These are phyloP conservation scores for Blastocystis sp. DNA, from an alignment of 352 stramenopile species.

Conservation along the genomic window DNA sequence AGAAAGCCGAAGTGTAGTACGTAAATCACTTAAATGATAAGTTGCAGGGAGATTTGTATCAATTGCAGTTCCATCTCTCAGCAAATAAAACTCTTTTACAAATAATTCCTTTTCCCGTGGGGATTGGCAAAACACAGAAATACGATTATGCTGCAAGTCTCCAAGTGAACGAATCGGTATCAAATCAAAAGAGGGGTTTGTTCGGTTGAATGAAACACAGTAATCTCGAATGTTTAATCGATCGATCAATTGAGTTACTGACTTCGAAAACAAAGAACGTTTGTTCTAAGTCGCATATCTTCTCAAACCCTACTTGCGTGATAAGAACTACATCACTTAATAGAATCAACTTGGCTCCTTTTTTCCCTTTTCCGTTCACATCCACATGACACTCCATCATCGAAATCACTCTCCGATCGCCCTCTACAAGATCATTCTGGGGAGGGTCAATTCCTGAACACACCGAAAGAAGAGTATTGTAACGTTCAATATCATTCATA, in stretches of 20 bases:
- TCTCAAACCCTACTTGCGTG: not conserved
- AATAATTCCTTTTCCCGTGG: not conserved
- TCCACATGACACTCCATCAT: not conserved
- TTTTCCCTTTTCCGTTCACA: not conserved
- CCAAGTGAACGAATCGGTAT: too few relatives aligned
- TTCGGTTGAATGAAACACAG: not conserved
- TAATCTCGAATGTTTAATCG: not conserved
- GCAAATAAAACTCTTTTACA: not conserved
- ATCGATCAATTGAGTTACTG: not conserved
- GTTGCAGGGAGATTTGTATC: not conserved
- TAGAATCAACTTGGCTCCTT: not conserved
- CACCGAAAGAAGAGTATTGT: not conserved
- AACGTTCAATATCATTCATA: not conserved
- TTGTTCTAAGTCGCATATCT: not conserved
- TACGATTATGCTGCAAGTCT: not conserved
- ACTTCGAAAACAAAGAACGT: not conserved
- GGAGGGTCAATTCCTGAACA: not conserved
- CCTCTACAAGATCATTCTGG: constrained; percentile 11
- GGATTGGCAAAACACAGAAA: not conserved
- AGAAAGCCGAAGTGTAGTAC: not conserved
- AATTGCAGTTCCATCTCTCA: not conserved
- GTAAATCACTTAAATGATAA: not conserved
- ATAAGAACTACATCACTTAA: constrained; percentile 13
- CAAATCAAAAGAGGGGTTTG: not conserved
- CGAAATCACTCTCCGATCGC: not conserved